Base-by-base conservation (phyloP, 1,139 yeast genomes). In the Candida neerlandica region DNA sequence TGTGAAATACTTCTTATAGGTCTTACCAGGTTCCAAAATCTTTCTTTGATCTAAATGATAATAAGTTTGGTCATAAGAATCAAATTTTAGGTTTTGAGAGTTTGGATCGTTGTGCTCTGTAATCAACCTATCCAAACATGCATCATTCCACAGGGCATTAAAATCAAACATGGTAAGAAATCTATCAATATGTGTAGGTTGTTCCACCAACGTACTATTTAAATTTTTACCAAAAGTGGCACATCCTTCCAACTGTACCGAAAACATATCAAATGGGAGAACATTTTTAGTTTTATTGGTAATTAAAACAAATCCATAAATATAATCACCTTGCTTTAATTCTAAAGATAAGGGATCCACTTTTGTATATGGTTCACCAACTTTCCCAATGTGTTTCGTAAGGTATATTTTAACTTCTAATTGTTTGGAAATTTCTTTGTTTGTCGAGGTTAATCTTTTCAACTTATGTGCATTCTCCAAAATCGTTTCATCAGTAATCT, bases 101-200 rank as follows among this genome's bases (percentile, higher is more conserved):
- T 62, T 58, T 3, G 73, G 73, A 50, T 68, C 58, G 48, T 65
- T 57, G 47, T 65, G 57, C 32, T 69, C 75, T 0, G 69, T 58
- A 2, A 59, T 53, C 18, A 65, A 58, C 30, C 72, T 51, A 52
- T 71, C 75, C 29, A 71, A 60, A 46, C 56, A 60, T 0, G 68
- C 77, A 50, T 72, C 77, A 49, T 69, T 71, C 76, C 77, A 73
- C 35, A 73, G 69, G 4, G 77, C 78, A 50, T 66, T 66, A 56
- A 71, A 72, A 55, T 73, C 78, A 54, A 73, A 71, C 77, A 73
- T 71, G 45, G 65, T 69, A 19, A 72, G 58, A 50, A 73, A 71
- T 45, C 55, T 45, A 16, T 44, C 46, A 18, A 54, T 51, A 27
- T 51, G 50, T 5, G 49, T 35, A 1, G 56, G 53, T 21, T 49